These are phyloP conservation scores for Colletotrichum australisinense DNA, from an alignment of 2,329 filamentous ascomycete species.

Conservation along the genomic window DNA sequence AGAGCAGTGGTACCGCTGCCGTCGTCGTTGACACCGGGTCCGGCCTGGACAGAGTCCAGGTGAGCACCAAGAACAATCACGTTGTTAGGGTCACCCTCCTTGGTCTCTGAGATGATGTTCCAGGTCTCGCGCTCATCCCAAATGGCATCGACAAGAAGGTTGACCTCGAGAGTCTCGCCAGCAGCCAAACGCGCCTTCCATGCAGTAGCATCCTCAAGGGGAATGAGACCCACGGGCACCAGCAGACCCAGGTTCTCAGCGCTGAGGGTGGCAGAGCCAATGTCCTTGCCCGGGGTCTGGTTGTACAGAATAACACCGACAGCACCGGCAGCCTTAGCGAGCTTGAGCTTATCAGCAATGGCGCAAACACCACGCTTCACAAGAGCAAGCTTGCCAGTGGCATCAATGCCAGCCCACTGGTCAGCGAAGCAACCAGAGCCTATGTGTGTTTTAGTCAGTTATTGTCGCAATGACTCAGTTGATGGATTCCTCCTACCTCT, in stretches of 20 bases:
- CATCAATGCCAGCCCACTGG: slow-evolving; percentile 58
- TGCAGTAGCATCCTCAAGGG: slow-evolving; percentile 47
- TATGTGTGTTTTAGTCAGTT: neutral
- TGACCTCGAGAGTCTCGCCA: slow-evolving; percentile 48
- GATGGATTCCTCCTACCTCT: slow-evolving; percentile 32
- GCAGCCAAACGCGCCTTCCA: slow-evolving; percentile 49
- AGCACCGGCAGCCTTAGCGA: slow-evolving; percentile 55
- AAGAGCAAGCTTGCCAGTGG: slow-evolving; percentile 55
- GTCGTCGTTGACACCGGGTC: slow-evolving; percentile 55
- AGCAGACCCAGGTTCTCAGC: slow-evolving; percentile 50
- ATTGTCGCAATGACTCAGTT: neutral
- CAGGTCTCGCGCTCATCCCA: slow-evolving; percentile 50
- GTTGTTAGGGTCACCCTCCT: slow-evolving; percentile 54
- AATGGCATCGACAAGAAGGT: slow-evolving; percentile 50
- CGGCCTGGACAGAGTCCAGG: slow-evolving; percentile 52
- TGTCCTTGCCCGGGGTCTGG: slow-evolving; percentile 60
- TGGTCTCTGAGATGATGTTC: slow-evolving; percentile 57
- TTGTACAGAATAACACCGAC: slow-evolving; percentile 69
- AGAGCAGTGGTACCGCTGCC: slow-evolving; percentile 52
- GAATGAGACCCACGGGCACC: slow-evolving; percentile 50
- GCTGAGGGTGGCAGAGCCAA: slow-evolving; percentile 64
- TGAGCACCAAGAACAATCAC: slow-evolving; percentile 56
- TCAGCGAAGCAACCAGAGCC: slow-evolving; percentile 55
- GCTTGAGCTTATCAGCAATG: slow-evolving; percentile 55
- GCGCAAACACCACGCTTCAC: slow-evolving; percentile 57